Base-by-base conservation (phyloP, 768 basidiomycete genomes). In the Neoboletus magnificus region DNA sequence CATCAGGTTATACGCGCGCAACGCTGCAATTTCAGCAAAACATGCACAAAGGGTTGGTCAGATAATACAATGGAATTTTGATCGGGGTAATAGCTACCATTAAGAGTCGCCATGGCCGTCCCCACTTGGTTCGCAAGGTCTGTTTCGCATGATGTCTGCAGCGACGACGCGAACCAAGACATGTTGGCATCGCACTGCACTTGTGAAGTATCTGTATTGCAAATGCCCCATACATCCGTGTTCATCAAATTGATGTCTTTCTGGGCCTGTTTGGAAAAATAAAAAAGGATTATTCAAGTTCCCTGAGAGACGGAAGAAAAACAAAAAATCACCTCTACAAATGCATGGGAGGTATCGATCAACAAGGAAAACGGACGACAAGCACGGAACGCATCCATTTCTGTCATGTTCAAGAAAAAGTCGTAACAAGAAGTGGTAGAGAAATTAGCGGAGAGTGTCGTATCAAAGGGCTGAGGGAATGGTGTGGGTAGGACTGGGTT, bases 331-430 rank as follows among this genome's bases (percentile, higher is more conserved):
- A 88, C 89, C 67, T 76, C 47, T 48, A 80, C 70, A 62, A 89
- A 89, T 13, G 68, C 74, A 20, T 67, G 54, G 5, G 89, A 89
- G 12, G 71, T 76, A 58, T 77, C 74, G 20, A 82, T 67, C 40
- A 93, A 78, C 33, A 92, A 62, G 3, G 87, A 87, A 68, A 93
- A 84, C 0, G 90, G 81, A 8, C 91, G 81, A 66, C 91, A 93
- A n/a, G 78, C 66, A n/a, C 84, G 77, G 66, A 93, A 91, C 0
- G 82, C 63, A 5, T 67, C 45, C 3, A 78, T 71, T 56, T 76
- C 74, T 0, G 89, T 87, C 85, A 93, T 92, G 58, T 88, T 89
- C 16, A 73, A 59, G 68, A 93, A 88, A 70, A 92, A 93, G 42
- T 77, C 75, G 46, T 81, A 78, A 65, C 92, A 95, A 43, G 76